Evolutionary conservation across 2,329 filamentous ascomycete genomes (phyloP).

Genomic region (Magnaporthiopsis rhizophila): DNA sequence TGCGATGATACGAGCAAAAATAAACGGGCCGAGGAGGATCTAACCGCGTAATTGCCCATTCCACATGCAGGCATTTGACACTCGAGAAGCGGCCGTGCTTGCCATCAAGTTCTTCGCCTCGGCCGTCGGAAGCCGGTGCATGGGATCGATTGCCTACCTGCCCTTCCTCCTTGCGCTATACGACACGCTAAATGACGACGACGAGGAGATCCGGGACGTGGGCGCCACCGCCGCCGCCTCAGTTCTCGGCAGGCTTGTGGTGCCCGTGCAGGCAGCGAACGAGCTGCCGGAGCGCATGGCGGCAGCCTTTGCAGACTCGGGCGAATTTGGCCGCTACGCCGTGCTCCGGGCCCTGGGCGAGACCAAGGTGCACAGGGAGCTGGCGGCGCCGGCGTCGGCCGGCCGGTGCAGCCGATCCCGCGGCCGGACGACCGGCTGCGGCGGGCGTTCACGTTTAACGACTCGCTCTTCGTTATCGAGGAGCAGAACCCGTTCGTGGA

Average conservation of each 20-base stretch:
- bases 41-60: too few relatives aligned
- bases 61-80: conserved; percentile 49
- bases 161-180: conserved; percentile 60
- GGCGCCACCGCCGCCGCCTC: conserved; percentile 43
- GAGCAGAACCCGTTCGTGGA: conserved; percentile 92
- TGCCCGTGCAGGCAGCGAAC: conserved; percentile 38
- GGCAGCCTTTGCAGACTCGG: conserved; percentile 22
- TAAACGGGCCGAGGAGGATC: too few relatives aligned
- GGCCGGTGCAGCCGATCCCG: not conserved
- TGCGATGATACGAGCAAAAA: too few relatives aligned
- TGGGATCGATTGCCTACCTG: conserved; percentile 31
- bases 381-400: too few relatives aligned
- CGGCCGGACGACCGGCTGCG: conserved; percentile 31
- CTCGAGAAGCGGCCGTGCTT: conserved; percentile 49
- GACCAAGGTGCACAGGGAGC: not conserved
- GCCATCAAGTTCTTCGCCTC: conserved; percentile 47
- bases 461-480: conserved; percentile 75
- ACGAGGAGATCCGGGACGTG: conserved; percentile 73
- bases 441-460: conserved; percentile 44
- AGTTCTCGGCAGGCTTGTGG: conserved; percentile 34
- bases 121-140: conserved; percentile 14
- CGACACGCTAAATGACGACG: conserved; percentile 77
- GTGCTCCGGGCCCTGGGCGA: conserved; percentile 33
- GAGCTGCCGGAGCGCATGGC: conserved; percentile 36
- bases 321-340: conserved; percentile 32